Evolutionary conservation across 2,329 filamentous ascomycete species (phyloP), one percentile per base, ranked within the genome.

Genomic region (Hymenoscyphus fraxineus): DNA sequence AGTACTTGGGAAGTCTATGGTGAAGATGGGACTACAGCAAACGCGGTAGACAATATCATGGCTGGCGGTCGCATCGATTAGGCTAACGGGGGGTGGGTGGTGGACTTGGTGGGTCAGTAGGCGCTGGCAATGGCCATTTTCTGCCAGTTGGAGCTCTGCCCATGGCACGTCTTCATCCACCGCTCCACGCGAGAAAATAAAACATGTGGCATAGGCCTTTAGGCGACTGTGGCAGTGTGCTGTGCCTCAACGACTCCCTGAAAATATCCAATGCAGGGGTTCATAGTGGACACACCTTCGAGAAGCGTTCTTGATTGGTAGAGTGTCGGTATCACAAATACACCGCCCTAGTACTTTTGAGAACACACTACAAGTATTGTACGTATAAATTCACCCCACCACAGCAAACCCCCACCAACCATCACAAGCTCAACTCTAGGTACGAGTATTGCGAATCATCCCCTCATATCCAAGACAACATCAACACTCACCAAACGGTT

Each of bases 1-100:
- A n/a, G 58, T 31, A 15, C 32, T 31, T 60, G 62, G 64, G 54
- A 69, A 68, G 63, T 67, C 59, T 71, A 73, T 72, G 19, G 58
- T 72, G 71, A 70, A 67, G 60, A 63, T 12, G 62, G 31, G 22
- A 9, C 7, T 9, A 35, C 6, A 35, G 12, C 9, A 22, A 15
- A 31, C n/a, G 58, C n/a, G 10, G 22, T 13, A 32, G 58, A 47
- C 41, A 60, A 19, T 57, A 3, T 10, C 54, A 57, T 57, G 27
- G 31, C 27, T 35, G 54, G 54, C 44, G 35, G 35, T 51, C 6
- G 44, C 16, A 38, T 16, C 27, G 13, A 57, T 56, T 56, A 27
- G 16, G 22, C 44, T 51, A 51, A 51, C 44, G 19, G 44, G 44
- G 44, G 22, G 27, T 57, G 12, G 54, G 27, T 57, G 54, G 54